A percentile compares a stretch with the other conserved stretches of the same genome.
Conservation (phyloP, 2,329 filamentous ascomycete genomes). For the Neopestalotiopsis clavispora region DNA sequence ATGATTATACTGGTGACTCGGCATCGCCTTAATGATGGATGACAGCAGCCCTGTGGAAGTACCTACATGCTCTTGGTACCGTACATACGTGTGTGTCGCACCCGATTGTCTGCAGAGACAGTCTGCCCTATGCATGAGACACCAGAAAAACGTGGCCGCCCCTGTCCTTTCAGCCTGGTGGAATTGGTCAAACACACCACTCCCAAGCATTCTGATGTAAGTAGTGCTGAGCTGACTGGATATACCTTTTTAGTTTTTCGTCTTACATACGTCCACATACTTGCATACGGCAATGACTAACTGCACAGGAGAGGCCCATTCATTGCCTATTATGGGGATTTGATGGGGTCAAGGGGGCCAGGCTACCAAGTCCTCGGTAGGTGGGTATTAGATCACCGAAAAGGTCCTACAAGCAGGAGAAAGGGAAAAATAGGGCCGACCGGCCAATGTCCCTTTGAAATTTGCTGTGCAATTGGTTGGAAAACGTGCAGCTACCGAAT, state of each 20-base stretch:
- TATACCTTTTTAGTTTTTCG: conserved; percentile 1
- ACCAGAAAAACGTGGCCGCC: not conserved
- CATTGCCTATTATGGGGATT: not conserved
- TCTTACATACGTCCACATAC: conserved; percentile 1
- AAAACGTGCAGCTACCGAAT: not conserved
- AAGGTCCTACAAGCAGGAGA: not conserved
- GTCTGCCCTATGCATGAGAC: conserved; percentile 1
- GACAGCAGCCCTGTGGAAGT: not conserved
- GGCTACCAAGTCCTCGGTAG: not conserved
- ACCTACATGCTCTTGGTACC: not conserved
- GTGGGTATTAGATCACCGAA: not conserved
- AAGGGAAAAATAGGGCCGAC: not conserved
- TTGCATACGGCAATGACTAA: conserved; percentile 7
- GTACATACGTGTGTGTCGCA: not conserved
- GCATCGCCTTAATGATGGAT: not conserved
- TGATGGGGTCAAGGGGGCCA: not conserved
- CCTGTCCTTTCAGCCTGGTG: not conserved
- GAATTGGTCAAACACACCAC: not conserved
- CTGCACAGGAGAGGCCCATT: not conserved
- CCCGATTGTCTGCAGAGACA: not conserved
- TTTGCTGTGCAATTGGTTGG: not conserved
- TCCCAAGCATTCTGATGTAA: not conserved
- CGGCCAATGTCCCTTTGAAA: not conserved
- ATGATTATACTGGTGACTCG: not conserved
- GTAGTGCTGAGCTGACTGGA: conserved; percentile 15